Base-by-base conservation (phyloP, 2,329 filamentous ascomycete genomes). In the Nakataea oryzae region DNA sequence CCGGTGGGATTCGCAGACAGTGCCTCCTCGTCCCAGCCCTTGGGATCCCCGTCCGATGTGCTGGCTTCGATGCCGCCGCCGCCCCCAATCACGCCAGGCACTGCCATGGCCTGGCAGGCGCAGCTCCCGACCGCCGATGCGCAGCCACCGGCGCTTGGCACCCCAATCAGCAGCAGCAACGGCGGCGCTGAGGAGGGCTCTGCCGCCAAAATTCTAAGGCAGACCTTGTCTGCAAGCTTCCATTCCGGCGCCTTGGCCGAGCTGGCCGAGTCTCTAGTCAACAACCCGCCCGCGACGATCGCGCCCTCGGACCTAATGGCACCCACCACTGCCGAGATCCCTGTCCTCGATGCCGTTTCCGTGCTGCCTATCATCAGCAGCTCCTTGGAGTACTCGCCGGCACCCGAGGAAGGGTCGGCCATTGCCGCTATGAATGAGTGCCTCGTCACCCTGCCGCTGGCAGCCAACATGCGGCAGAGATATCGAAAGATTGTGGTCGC, bases 361-460 rank as follows among this genome's bases (percentile, higher is more conserved):
- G 21, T 28, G n/a, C n/a, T 54, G 41, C n/a, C 30, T 21, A 56
- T 56, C 50, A 14, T 47, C 47, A 47, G 34, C 27, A 24, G 34
- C 58, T 27, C 58, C 28, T 41, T 50, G 41, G 41, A 50, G 41
- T 47, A 55, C 14, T 67, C 64, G 17, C 64, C 60, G 7, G 55
- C 57, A 27, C 29, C 30, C 21, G 59, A 60, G 9, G 62, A 58
- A 14, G 61, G 63, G 11, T 54, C 47, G 3, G 57, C 63, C 3
- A 26, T 34, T 7, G 58, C 60, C 11, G 27, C 24, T 30, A 7
- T n/a, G 9, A 74, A 73, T 62, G 79, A 84, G 57, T 81, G 81
- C 64, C 66, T 80, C 4, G 72, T 87, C 34, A 86, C 85, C 0
- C 72, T 88, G 0, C 82, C 84, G 0, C 79, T 87, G 65, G 78